Percentiles rank a stretch among this genome's conserved stretches.
Conservation (phyloP, 345 rosid species). For the Eucalyptus shirleyi region DNA sequence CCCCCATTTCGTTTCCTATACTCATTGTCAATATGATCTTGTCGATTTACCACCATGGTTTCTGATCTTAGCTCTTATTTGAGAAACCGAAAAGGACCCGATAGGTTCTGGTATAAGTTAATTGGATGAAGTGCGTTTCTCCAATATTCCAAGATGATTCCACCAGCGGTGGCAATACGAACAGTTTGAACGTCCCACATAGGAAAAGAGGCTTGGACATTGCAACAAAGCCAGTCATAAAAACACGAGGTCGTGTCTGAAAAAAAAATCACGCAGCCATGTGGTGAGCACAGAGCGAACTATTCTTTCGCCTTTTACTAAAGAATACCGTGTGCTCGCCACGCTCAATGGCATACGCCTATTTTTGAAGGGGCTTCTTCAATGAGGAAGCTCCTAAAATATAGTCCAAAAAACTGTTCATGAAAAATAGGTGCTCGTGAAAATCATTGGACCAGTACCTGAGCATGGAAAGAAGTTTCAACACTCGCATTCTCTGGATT, state of each 20-base stretch:
- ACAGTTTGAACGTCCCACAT: background rate
- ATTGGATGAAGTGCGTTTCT: background rate
- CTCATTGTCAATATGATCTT: background rate
- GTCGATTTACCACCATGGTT: background rate
- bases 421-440: too few species aligned
- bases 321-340: slow-evolving; percentile 30
- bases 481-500: background rate
- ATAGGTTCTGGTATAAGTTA: background rate
- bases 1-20: background rate
- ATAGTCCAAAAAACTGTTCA: background rate
- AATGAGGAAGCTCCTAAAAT: background rate
- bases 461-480: background rate
- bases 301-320: slow-evolving; percentile 49
- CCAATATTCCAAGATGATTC: background rate
- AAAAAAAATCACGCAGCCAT: background rate
- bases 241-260: rapidly evolving
- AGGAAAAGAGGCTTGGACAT: background rate
- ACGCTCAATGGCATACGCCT: slow-evolving; percentile 6
- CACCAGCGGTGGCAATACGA: background rate
- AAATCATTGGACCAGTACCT: too few species aligned
- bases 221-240: background rate
- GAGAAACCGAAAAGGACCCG: background rate
- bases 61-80: background rate
- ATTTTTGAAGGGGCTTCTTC: background rate
- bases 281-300: slow-evolving; percentile 27